Conservation (phyloP, 2,329 filamentous ascomycete genomes). For the Ascochyta pisi region DNA sequence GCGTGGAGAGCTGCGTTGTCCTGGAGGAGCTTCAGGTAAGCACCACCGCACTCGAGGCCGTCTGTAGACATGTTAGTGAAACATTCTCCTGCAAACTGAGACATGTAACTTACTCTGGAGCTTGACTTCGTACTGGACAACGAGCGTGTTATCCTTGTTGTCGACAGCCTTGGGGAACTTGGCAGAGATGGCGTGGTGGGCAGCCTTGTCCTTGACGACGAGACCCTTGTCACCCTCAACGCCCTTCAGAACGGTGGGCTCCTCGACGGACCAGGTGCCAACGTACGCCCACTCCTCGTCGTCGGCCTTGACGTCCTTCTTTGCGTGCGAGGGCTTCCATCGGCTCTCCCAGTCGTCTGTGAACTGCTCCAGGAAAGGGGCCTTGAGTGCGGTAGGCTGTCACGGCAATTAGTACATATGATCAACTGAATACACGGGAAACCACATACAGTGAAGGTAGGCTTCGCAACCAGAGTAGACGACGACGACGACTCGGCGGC, state of each 20-base stretch:
- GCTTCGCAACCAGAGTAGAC: slow-evolving; percentile 69
- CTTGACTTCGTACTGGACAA: slow-evolving; percentile 99
- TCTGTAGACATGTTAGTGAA: slow-evolving; percentile 61
- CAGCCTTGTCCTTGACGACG: slow-evolving; percentile 96
- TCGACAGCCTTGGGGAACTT: slow-evolving; percentile 97
- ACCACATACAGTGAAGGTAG: slow-evolving; percentile 83
- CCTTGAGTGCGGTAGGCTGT: slow-evolving; percentile 89
- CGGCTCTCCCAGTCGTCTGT: slow-evolving; percentile 92
- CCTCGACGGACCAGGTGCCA: slow-evolving; percentile 95
- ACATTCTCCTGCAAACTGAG: not conserved
- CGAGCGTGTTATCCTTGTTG: slow-evolving; percentile 95
- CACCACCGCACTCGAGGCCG: slow-evolving; percentile 95
- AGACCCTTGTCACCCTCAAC: slow-evolving; percentile 96
- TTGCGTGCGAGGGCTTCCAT: slow-evolving; percentile 95
- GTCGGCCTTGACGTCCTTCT: slow-evolving; percentile 84
- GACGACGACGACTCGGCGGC: slow-evolving; percentile 61
- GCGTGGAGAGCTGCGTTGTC: slow-evolving; percentile 97
- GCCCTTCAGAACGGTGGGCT: slow-evolving; percentile 87
- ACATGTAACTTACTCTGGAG: slow-evolving; percentile 81
- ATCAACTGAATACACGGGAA: not conserved
- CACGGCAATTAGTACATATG: slow-evolving; percentile 23
- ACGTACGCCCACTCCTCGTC: slow-evolving; percentile 95
- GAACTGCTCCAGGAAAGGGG: slow-evolving; percentile 97
- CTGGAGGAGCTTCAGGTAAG: slow-evolving; percentile 98
- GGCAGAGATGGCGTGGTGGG: slow-evolving; percentile 98